Evolutionary conservation across 441 rosid genomes (phyloP).

Genomic region (Kokia cookei): DNA sequence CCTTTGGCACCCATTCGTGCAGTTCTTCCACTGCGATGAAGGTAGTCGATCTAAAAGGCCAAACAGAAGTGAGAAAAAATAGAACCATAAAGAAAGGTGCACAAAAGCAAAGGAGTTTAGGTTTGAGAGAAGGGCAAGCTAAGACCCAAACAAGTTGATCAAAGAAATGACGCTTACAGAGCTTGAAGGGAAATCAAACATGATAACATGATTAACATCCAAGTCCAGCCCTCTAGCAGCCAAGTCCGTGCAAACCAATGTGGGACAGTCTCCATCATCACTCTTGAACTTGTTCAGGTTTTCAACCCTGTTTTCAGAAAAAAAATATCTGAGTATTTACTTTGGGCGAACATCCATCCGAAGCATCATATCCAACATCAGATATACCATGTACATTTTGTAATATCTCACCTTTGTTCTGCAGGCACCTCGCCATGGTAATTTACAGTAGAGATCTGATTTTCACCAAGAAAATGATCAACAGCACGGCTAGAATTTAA

Average conservation of each 20-base stretch:
- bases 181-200: constrained; percentile 87
- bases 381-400: background rate
- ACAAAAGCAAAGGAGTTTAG: background rate
- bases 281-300: constrained; percentile 81
- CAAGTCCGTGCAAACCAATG: constrained; percentile 89
- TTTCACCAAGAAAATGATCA: constrained; percentile 81
- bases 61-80: constrained; percentile 7
- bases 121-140: background rate
- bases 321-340: background rate
- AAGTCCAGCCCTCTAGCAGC: constrained; percentile 93
- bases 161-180: constrained; percentile 48
- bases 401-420: constrained; percentile 58
- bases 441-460: constrained; percentile 78
- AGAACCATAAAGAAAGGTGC: background rate
- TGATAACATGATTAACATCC: constrained; percentile 83
- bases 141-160: background rate
- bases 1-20: constrained; percentile 99
- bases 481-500: constrained; percentile 89
- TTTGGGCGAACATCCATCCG: background rate
- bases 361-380: background rate
- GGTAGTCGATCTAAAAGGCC: constrained; percentile 71
- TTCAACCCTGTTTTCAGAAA: constrained; percentile 49
- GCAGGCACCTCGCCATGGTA: constrained; percentile 98
- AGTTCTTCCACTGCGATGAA: constrained; percentile 92
- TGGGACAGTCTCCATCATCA: constrained; percentile 85